These are phyloP conservation scores for Diutina catenulata DNA, from an alignment of 1,139 yeast species.

Conservation along the genomic window DNA sequence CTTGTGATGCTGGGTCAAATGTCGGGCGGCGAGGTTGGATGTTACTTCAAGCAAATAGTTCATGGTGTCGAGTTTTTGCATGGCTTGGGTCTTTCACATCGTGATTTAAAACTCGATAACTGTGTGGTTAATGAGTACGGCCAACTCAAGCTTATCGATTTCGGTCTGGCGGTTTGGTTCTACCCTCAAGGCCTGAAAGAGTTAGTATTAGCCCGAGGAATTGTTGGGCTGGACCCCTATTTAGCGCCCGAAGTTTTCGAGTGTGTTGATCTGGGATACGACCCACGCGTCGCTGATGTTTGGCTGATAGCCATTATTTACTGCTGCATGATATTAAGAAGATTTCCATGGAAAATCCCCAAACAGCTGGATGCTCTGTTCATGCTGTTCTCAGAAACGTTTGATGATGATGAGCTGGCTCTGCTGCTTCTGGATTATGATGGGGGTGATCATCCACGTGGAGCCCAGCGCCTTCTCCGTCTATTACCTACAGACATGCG, in stretches of 20 bases:
- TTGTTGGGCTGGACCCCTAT: conserved; percentile 96
- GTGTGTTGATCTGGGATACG: conserved; percentile 42
- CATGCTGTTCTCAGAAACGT: conserved; percentile 26
- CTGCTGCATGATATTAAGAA: conserved; percentile 88
- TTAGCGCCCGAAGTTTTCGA: conserved; percentile 87
- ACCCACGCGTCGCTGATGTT: conserved; percentile 86
- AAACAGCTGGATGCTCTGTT: conserved; percentile 43
- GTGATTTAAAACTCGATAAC: conserved; percentile 68
- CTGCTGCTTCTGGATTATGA: not conserved
- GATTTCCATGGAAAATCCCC: conserved; percentile 98
- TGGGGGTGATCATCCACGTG: conserved; percentile 3
- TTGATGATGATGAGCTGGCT: not conserved
- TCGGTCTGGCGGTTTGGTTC: conserved; percentile 46
- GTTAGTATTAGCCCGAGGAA: conserved; percentile 42
- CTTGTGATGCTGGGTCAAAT: conserved; percentile 65
- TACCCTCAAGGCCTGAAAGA: conserved; percentile 13
- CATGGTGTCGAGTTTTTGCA: conserved; percentile 54
- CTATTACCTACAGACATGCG: conserved; percentile 26
- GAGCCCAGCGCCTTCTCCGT: conserved; percentile 18
- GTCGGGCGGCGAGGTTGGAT: conserved; percentile 43
- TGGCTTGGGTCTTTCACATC: conserved; percentile 58
- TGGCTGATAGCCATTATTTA: conserved; percentile 95
- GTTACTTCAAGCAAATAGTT: conserved; percentile 60
- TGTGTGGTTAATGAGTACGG: conserved; percentile 59
- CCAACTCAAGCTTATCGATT: conserved; percentile 59